A percentile compares a stretch with the other conserved stretches of the same genome.
Conservation (phyloP, 2,329 filamentous ascomycete genomes). For the Talaromyces piceae region DNA sequence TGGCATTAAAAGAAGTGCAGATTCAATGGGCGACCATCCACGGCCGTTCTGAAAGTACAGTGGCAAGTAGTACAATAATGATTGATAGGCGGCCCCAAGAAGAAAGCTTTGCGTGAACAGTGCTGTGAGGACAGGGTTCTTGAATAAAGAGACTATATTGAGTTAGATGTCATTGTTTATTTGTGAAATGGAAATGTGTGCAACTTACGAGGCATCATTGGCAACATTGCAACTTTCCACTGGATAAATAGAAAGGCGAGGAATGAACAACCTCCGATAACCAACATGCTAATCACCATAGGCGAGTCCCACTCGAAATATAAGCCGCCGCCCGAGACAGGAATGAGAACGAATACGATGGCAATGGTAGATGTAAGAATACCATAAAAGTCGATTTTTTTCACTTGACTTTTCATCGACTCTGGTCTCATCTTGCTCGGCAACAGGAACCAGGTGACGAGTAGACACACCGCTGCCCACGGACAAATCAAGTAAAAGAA, state of each 20-base stretch:
- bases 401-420: slow-evolving; percentile 41
- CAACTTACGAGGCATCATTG: slow-evolving; percentile 51
- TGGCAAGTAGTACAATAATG: slow-evolving; percentile 54
- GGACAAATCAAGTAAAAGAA: slow-evolving; percentile 48
- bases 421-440: slow-evolving; percentile 45
- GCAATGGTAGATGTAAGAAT: slow-evolving; percentile 48
- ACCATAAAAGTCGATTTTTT: slow-evolving; percentile 54
- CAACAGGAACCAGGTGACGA: slow-evolving; percentile 45
- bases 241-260: slow-evolving; percentile 48
- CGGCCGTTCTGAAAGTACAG: slow-evolving; percentile 56
- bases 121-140: slow-evolving; percentile 44
- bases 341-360: slow-evolving; percentile 55
- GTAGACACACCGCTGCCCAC: slow-evolving; percentile 40
- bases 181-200: not conserved
- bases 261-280: slow-evolving; percentile 41
- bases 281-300: slow-evolving; percentile 54
- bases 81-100: slow-evolving; percentile 53
- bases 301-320: slow-evolving; percentile 52
- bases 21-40: slow-evolving; percentile 37
- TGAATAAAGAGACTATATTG: slow-evolving; percentile 42
- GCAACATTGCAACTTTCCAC: slow-evolving; percentile 48
- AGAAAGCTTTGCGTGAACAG: slow-evolving; percentile 55
- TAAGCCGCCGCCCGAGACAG: slow-evolving; percentile 53
- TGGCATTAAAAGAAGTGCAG: slow-evolving; percentile 46
- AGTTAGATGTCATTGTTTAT: slow-evolving; percentile 9